Base-by-base conservation (phyloP, 352 stramenopile genomes). In the Phytophthora chlamydospora region DNA sequence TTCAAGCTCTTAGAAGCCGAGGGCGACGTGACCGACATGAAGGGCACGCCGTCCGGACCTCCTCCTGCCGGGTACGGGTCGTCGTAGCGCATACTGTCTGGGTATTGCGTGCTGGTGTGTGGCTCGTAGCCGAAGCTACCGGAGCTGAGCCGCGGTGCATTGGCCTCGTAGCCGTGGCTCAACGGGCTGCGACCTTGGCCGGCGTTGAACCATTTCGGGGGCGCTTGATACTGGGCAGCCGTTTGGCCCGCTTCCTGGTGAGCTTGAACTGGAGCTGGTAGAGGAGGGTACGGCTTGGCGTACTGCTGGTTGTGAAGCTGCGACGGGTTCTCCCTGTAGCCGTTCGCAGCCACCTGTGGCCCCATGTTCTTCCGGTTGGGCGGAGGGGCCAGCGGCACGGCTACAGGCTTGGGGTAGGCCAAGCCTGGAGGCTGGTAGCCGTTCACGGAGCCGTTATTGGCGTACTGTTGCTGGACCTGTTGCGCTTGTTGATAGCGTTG, bases 401-500 rank as follows among this genome's bases (percentile, higher is more conserved):
- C 55, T 1, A 69, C 48, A 12, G 68, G 72, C 55, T 80, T 81
- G 34, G 63, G 67, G 52, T 73, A 75, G 29, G 66, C 66, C 58
- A 59, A 64, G 8, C 46, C 62, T 16, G 60, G 50, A 2, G 61
- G 62, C 14, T 65, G 61, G 52, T 85, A 70, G 32, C 62, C 64
- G 39, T 72, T 68, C 54, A 49, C 45, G 52, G 61, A 62, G 32
- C 41, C 45, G 42, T 72, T 75, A 19, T 71, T 68, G 41, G 63
- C 43, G 31, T 58, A 46, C 6, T 27, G 27, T 27, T 24, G 32
- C 29, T 71, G 54, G 13, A 58, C 66, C 47, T 83, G 75, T 51
- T 80, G 71, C 8, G 75, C 68, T 44, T 86, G 78, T 32, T 76
- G 74, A 32, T 88, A 82, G 9, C 71, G 75, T 34, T 81, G 62